Conservation (phyloP, 306 rosid genomes). For the Oemleria cerasiformis region DNA sequence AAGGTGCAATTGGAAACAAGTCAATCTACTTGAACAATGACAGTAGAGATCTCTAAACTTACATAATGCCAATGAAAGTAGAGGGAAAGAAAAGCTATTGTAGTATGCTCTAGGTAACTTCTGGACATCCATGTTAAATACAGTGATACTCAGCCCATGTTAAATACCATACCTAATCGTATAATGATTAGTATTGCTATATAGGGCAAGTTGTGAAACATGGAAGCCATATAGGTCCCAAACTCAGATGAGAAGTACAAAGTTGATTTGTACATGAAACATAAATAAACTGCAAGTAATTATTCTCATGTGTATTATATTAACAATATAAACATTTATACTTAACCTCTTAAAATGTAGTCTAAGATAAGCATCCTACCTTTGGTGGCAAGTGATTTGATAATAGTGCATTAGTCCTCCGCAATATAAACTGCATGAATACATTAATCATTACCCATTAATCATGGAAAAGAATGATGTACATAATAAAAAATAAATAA, state of each 20-base stretch:
- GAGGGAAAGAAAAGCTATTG: neutral
- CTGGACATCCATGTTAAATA: neutral
- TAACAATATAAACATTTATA: neutral
- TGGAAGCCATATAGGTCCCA: neutral
- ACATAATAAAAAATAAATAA: neutral
- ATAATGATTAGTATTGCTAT: neutral
- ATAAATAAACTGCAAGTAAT: neutral
- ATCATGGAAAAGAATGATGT: neutral
- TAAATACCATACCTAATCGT: neutral
- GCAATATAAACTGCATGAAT: constrained; percentile 77
- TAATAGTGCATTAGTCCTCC: constrained; percentile 83
- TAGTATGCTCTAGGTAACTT: neutral
- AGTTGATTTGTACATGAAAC: neutral
- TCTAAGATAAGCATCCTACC: constrained; percentile 44
- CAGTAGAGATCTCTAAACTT: neutral
- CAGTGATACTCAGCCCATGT: neutral
- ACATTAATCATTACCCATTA: neutral
- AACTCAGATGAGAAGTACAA: neutral
- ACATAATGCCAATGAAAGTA: neutral
- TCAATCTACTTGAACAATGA: neutral
- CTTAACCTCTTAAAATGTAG: constrained; percentile 1
- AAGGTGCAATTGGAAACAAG: neutral
- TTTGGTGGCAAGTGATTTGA: constrained; percentile 97
- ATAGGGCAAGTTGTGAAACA: neutral
- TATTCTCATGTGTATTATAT: too few relatives aligned